phyloP scores from a whole-genome alignment of 179 eudicot genomes.

The Spinacia oleracea region DNA sequence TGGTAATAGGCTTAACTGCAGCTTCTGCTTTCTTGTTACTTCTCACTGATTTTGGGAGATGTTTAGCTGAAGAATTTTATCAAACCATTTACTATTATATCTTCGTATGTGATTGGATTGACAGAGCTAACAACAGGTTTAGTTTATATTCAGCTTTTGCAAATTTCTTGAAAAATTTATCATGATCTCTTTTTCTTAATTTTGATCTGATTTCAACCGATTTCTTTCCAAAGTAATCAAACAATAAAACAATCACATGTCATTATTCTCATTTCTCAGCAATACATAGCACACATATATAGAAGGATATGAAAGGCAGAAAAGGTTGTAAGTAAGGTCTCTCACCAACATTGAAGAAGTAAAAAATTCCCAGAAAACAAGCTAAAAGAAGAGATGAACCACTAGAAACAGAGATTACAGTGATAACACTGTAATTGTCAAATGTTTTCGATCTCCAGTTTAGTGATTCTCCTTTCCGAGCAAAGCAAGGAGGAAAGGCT shows the following conservation, averaged over 20 bases:
- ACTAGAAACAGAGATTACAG: background rate
- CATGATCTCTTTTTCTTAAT: too few species aligned
- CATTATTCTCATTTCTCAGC: conserved; percentile 10
- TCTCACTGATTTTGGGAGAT: background rate
- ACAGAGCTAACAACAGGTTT: background rate
- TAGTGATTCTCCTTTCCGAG: conserved; percentile 38
- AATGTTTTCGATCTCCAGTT: background rate
- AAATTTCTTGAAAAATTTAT: background rate
- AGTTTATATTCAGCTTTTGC: too few species aligned
- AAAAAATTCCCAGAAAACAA: background rate
- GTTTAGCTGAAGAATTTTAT: too few species aligned
- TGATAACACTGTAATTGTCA: conserved; percentile 11
- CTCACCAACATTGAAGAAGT: background rate
- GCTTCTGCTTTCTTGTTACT: background rate
- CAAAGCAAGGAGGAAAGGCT: conserved; percentile 63
- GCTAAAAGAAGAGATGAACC: background rate
- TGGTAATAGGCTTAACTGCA: background rate
- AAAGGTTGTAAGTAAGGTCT: background rate
- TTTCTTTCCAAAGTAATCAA: background rate
- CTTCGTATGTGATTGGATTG: background rate
- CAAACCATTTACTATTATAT: too few species aligned
- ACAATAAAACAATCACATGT: background rate
- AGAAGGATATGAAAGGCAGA: background rate
- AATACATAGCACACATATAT: background rate
- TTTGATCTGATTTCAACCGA: background rate